These are phyloP conservation scores for Kentomonas sorsogonicus DNA, from an alignment of 208 protist genomes.

Conservation along the genomic window DNA sequence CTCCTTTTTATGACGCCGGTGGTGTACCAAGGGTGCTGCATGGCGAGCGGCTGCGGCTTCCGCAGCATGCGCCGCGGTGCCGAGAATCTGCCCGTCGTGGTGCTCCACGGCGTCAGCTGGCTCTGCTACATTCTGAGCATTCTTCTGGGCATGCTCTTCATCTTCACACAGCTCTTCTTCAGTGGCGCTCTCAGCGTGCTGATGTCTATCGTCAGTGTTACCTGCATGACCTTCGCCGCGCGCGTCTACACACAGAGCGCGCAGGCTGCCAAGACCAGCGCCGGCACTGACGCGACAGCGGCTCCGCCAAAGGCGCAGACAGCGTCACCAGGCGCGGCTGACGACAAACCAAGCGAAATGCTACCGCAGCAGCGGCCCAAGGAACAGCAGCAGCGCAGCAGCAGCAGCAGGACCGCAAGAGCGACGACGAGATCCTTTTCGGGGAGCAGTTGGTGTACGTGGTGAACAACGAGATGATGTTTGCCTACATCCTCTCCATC, in stretches of 20 bases:
- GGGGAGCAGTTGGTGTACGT: conserved; percentile 17
- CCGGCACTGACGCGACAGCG: not conserved
- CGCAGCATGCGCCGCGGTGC: conserved; percentile 17
- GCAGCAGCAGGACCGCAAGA: not conserved
- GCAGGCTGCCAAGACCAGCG: not conserved
- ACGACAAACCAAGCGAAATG: too few relatives aligned
- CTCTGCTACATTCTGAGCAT: conserved; percentile 44
- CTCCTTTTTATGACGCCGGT: conserved; percentile 34
- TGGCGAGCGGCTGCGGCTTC: conserved; percentile 35
- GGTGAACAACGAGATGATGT: conserved; percentile 59
- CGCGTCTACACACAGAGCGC: conserved; percentile 27
- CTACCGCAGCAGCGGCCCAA: too few relatives aligned
- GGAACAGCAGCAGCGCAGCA: too few relatives aligned
- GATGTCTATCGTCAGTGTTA: conserved; percentile 30
- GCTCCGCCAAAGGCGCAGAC: not conserved
- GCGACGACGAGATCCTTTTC: conserved; percentile 14
- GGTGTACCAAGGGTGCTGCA: conserved; percentile 36
- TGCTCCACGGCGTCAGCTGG: conserved; percentile 53
- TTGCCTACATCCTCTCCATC: conserved; percentile 41
- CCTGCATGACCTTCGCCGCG: conserved; percentile 35
- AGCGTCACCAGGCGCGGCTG: too few relatives aligned
- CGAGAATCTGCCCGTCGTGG: conserved; percentile 26
- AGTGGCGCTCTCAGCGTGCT: conserved; percentile 22
- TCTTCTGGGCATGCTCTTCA: conserved; percentile 31
- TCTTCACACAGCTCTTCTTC: conserved; percentile 21